A percentile compares a stretch with the other conserved stretches of the same genome.
Conservation (phyloP, 2,329 filamentous ascomycete species). For the Penicillium sp. region DNA sequence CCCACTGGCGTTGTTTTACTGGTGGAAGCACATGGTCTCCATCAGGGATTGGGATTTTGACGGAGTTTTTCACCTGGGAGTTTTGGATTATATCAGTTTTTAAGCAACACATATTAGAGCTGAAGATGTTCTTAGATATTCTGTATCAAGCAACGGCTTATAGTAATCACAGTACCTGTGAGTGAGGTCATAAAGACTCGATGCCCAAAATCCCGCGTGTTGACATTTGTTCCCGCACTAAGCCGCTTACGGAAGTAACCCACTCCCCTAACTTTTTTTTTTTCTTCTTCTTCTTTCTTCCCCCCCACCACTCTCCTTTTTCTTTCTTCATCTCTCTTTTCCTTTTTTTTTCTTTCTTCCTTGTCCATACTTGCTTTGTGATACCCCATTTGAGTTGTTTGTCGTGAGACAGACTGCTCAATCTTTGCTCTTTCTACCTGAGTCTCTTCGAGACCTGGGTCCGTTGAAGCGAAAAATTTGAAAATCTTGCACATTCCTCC, state of each 20-base stretch:
- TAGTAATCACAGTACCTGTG: neutral
- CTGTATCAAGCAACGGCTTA: too few relatives aligned
- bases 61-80: neutral
- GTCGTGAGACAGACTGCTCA: conserved; percentile 33
- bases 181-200: conserved; percentile 1
- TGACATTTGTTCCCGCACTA: conserved; percentile 17
- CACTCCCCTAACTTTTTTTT: conserved; percentile 25
- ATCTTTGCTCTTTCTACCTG: conserved; percentile 19
- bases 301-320: conserved; percentile 21
- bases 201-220: conserved; percentile 9
- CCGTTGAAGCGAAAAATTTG: conserved; percentile 7
- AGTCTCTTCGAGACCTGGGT: conserved; percentile 15
- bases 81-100: too few relatives aligned
- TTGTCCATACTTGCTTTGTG: conserved; percentile 27
- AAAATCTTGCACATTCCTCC: conserved; percentile 13
- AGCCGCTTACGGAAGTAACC: conserved; percentile 15
- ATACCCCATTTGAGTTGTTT: conserved; percentile 36
- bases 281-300: conserved; percentile 17
- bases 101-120: too few relatives aligned
- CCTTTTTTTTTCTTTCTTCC: conserved; percentile 15
- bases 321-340: conserved; percentile 26
- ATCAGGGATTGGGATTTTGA: neutral
- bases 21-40: neutral
- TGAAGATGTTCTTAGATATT: too few relatives aligned
- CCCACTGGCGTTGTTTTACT: neutral